Evolutionary conservation across 805 yeast species (phyloP).

Genomic region (Komagataella ulmi): DNA sequence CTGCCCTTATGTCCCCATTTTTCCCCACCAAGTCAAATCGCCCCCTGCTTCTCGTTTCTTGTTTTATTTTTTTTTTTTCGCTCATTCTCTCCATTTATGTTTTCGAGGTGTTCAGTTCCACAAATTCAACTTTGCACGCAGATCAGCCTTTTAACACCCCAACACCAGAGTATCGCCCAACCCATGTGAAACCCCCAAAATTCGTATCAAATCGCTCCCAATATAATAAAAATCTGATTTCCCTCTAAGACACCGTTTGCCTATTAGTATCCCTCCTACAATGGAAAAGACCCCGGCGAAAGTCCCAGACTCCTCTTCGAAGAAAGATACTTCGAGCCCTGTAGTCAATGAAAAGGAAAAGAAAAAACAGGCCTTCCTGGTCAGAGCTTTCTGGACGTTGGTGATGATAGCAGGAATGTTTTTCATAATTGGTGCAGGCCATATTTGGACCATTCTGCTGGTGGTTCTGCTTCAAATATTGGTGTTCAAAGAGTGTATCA

Average conservation of each 20-base stretch:
- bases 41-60: not conserved
- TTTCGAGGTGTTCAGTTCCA: too few relatives aligned
- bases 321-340: not conserved
- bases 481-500: constrained; percentile 85
- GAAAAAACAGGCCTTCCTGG: constrained; percentile 73
- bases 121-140: not conserved
- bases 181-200: not conserved
- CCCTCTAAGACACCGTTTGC: not conserved
- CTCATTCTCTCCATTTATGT: not conserved
- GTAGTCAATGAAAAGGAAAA: constrained; percentile 33
- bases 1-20: too few relatives aligned
- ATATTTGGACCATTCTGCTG: constrained; percentile 60
- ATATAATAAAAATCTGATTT: not conserved
- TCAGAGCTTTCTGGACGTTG: constrained; percentile 86
- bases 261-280: not conserved
- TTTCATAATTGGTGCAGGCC: constrained; percentile 68
- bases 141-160: not conserved
- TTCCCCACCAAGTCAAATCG: not conserved
- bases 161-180: not conserved
- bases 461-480: constrained; percentile 66
- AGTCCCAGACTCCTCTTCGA: not conserved
- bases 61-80: not conserved
- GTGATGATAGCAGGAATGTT: constrained; percentile 78
- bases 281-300: not conserved
- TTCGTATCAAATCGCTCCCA: not conserved